phyloP scores from a whole-genome alignment of 306 rosid species.

The Dryas alaskensis region DNA sequence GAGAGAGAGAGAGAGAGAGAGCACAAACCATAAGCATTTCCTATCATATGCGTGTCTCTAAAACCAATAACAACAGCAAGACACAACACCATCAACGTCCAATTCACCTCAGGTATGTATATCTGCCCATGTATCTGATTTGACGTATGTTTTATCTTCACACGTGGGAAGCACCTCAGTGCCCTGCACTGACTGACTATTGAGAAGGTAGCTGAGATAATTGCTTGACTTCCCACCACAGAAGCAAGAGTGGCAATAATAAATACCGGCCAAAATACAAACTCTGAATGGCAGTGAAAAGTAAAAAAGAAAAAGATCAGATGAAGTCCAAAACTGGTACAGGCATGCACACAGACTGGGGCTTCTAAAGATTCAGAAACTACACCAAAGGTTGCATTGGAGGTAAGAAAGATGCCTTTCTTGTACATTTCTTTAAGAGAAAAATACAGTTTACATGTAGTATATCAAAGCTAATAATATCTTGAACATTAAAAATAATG shows the following conservation, averaged over 20 bases:
- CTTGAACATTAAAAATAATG: background rate
- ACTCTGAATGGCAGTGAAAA: conserved; percentile 18
- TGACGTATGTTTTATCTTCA: conserved; percentile 34
- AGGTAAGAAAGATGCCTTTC: background rate
- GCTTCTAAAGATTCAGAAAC: conserved; percentile 1
- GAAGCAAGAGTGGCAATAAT: conserved; percentile 35
- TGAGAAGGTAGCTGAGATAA: conserved; percentile 36
- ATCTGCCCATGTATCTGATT: conserved; percentile 29
- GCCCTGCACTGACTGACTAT: conserved; percentile 33
- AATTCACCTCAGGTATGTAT: conserved; percentile 33
- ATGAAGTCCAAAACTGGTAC: background rate
- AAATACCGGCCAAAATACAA: conserved; percentile 29
- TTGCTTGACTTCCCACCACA: conserved; percentile 38
- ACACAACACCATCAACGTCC: conserved; percentile 32
- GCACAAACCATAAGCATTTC: conserved; percentile 30
- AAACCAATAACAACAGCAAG: conserved; percentile 32
- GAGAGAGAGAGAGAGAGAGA: background rate
- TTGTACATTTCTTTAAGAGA: background rate
- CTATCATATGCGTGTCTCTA: conserved; percentile 29
- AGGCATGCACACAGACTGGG: background rate
- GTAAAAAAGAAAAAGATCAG: background rate
- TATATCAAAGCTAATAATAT: background rate
- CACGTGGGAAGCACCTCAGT: conserved; percentile 32
- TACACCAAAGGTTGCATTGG: background rate
- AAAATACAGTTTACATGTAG: background rate